These are phyloP conservation scores for Penicillium alfredii DNA, from an alignment of 495 filamentous ascomycete genomes.

Conservation along the genomic window DNA sequence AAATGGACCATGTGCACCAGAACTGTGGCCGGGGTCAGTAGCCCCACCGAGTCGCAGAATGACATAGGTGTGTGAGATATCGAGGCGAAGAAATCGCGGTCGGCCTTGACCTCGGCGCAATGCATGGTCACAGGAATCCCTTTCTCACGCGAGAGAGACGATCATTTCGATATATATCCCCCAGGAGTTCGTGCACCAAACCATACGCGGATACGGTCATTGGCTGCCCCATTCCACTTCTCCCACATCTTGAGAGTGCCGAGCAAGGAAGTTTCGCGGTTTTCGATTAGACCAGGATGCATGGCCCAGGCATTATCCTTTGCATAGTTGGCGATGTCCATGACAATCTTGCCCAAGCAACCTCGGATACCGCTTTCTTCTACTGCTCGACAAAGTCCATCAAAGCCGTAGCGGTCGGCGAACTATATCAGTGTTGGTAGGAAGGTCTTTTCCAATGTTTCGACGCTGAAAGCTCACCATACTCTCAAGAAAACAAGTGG, in stretches of 20 bases:
- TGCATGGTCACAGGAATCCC: conserved; percentile 41
- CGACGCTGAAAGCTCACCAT: conserved; percentile 27
- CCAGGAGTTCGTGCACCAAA: conserved; percentile 47
- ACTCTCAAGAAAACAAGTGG: conserved; percentile 47
- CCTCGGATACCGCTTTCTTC: conserved; percentile 45
- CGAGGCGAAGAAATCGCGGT: conserved; percentile 38
- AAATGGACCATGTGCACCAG: conserved; percentile 46
- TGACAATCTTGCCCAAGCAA: conserved; percentile 41
- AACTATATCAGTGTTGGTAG: conserved; percentile 28
- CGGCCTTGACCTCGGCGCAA: conserved; percentile 33
- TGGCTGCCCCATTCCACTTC: conserved; percentile 42
- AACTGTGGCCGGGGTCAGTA: conserved; percentile 34
- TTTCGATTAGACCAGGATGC: conserved; percentile 43
- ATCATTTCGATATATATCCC: conserved; percentile 47
- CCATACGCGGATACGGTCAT: conserved; percentile 46
- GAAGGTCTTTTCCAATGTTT: not conserved
- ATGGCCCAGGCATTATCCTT: conserved; percentile 44
- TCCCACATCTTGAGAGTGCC: conserved; percentile 41
- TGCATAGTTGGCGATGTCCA: conserved; percentile 37
- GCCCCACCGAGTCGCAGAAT: conserved; percentile 34
- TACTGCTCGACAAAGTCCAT: conserved; percentile 40
- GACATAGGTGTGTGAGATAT: conserved; percentile 41
- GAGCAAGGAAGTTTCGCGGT: conserved; percentile 38
- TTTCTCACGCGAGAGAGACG: conserved; percentile 33
- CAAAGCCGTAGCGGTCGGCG: conserved; percentile 41